A percentile compares a stretch with the other conserved stretches of the same genome.
phyloP scores from a whole-genome alignment of 2,329 filamentous ascomycete species.

The Cordyceps pruinosa region DNA sequence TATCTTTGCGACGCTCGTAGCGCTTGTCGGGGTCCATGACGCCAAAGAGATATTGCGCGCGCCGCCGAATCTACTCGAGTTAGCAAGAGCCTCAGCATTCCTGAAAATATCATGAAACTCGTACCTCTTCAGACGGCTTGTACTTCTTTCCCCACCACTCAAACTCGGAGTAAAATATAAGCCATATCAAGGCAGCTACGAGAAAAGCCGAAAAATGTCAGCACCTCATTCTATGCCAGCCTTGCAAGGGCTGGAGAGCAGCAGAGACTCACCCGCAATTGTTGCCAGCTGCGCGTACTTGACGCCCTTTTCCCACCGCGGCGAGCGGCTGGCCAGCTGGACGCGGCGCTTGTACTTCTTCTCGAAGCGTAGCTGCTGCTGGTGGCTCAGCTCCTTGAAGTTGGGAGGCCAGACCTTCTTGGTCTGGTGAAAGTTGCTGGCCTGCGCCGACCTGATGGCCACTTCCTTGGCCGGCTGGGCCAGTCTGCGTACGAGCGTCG shows the following conservation, averaged over 20 bases:
- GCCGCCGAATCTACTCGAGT: constrained; percentile 27
- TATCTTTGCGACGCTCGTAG: constrained; percentile 34
- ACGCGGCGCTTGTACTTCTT: constrained; percentile 69
- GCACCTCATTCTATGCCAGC: neutral
- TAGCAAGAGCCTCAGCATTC: neutral
- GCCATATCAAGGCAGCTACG: constrained; percentile 30
- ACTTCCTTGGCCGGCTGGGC: constrained; percentile 25
- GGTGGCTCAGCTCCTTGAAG: constrained; percentile 59
- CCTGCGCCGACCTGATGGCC: constrained; percentile 23
- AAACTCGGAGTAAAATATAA: constrained; percentile 37
- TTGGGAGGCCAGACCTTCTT: constrained; percentile 75
- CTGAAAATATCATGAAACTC: neutral
- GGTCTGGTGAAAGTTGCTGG: constrained; percentile 53
- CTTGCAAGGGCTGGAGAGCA: neutral
- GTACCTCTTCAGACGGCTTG: constrained; percentile 36
- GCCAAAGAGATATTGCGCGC: constrained; percentile 33
- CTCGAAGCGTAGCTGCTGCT: constrained; percentile 72
- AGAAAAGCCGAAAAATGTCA: constrained; percentile 9
- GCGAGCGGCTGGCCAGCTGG: constrained; percentile 53
- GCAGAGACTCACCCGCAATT: constrained; percentile 43
- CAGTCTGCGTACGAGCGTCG: constrained; percentile 28
- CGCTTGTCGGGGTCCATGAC: constrained; percentile 34
- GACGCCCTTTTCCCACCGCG: constrained; percentile 57
- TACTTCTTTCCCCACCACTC: constrained; percentile 38
- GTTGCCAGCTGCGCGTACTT: constrained; percentile 57